Conservation (phyloP, 1,284 basidiomycete species). For the Trametes hirsuta region DNA sequence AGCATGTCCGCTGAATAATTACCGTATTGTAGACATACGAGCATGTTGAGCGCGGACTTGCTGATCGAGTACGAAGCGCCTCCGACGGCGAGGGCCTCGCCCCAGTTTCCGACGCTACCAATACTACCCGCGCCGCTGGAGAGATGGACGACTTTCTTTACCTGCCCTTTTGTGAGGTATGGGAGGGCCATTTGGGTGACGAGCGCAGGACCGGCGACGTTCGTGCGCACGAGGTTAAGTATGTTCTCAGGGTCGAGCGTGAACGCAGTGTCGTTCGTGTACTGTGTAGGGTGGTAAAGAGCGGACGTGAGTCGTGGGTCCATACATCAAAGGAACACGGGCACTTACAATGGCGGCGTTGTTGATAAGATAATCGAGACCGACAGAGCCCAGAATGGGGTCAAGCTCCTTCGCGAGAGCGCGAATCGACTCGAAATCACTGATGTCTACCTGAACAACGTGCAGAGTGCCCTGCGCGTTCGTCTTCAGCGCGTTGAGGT, state of each 20-base stretch:
- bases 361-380: constrained; percentile 45
- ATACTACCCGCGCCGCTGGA: constrained; percentile 38
- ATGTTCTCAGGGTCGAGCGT: constrained; percentile 26
- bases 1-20: neutral
- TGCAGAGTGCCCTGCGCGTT: constrained; percentile 33
- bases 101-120: constrained; percentile 5
- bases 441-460: constrained; percentile 38
- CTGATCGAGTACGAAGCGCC: constrained; percentile 35
- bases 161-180: constrained; percentile 34
- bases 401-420: constrained; percentile 27
- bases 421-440: constrained; percentile 33
- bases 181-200: constrained; percentile 36
- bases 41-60: constrained; percentile 37
- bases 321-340: constrained; percentile 1
- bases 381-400: constrained; percentile 31
- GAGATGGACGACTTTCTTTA: constrained; percentile 41
- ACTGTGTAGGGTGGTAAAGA: constrained; percentile 2
- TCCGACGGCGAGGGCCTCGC: too few relatives aligned
- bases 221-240: constrained; percentile 29
- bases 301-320: constrained; percentile 32
- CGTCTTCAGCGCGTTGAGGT: constrained; percentile 30
- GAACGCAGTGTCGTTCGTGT: constrained; percentile 31
- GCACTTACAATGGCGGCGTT: constrained; percentile 39
- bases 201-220: constrained; percentile 39
- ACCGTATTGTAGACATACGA: constrained; percentile 22